Evolutionary conservation across 257 asterid species (phyloP).

Genomic region (Primulina huaijiensis): DNA sequence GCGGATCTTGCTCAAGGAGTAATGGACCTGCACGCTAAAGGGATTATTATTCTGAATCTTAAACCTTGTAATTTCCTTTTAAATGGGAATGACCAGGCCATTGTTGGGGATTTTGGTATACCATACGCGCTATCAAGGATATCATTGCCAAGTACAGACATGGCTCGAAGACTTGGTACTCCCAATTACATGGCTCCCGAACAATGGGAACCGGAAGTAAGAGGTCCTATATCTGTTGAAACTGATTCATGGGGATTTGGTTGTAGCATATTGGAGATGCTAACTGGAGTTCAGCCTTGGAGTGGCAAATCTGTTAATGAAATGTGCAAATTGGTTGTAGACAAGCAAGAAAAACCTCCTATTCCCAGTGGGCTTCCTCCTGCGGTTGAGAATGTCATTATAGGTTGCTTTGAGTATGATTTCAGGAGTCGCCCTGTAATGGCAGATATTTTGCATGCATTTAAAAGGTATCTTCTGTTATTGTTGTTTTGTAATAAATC

Average conservation of each 20-base stretch:
- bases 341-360: conserved; percentile 65
- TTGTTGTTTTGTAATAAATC: background rate
- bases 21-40: conserved; percentile 76
- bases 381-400: conserved; percentile 64
- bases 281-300: conserved; percentile 87
- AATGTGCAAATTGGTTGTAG: conserved; percentile 60
- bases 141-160: conserved; percentile 53
- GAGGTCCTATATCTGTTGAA: conserved; percentile 82
- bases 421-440: conserved; percentile 79
- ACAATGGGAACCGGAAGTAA: conserved; percentile 87
- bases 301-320: conserved; percentile 72
- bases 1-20: conserved; percentile 78
- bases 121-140: conserved; percentile 59
- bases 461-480: conserved; percentile 51
- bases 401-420: conserved; percentile 87
- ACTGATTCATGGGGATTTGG: conserved; percentile 97
- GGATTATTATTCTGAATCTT: conserved; percentile 67
- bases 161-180: conserved; percentile 67
- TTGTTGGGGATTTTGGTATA: conserved; percentile 70
- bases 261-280: conserved; percentile 84
- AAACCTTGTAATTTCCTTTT: conserved; percentile 78
- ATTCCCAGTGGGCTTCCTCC: conserved; percentile 88
- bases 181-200: conserved; percentile 96
- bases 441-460: conserved; percentile 74
- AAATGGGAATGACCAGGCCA: conserved; percentile 52